Percentiles rank a stretch among this genome's conserved stretches.
Evolutionary conservation across 768 basidiomycete species (phyloP).

Genomic region (Auricularia cornea): DNA sequence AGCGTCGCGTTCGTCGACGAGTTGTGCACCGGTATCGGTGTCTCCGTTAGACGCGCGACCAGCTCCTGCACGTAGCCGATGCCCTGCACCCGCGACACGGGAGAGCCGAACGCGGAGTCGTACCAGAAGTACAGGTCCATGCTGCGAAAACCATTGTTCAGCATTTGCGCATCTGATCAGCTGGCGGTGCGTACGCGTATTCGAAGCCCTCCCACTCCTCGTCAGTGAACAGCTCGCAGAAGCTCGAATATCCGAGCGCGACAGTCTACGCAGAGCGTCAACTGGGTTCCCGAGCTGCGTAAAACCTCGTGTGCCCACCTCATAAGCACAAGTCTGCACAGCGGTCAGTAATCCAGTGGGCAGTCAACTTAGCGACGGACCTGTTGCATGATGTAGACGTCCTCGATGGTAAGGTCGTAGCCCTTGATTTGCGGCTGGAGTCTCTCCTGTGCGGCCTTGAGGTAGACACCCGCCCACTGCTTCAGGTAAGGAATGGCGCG

Average conservation of each 20-base stretch:
- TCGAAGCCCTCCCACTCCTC: conserved; percentile 93
- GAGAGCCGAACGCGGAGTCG: conserved; percentile 71
- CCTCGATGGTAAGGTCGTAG: conserved; percentile 53
- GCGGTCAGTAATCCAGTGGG: neutral
- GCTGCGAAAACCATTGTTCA: conserved; percentile 23
- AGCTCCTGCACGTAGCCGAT: conserved; percentile 79
- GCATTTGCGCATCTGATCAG: no score
- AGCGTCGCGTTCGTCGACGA: conserved; percentile 81
- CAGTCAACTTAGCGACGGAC: conserved; percentile 4
- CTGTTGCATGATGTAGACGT: conserved; percentile 71
- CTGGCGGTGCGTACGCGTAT: conserved; percentile 59
- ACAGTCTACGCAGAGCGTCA: conserved; percentile 53
- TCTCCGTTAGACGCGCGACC: conserved; percentile 72
- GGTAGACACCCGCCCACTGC: conserved; percentile 66
- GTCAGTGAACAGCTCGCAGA: conserved; percentile 83
- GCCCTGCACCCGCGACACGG: conserved; percentile 67
- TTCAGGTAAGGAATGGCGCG: conserved; percentile 50
- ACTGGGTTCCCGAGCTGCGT: neutral
- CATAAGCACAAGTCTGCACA: conserved; percentile 61
- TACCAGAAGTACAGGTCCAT: conserved; percentile 61
- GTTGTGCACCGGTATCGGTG: conserved; percentile 59
- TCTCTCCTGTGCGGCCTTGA: conserved; percentile 54
- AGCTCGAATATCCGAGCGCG: conserved; percentile 82
- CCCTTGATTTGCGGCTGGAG: conserved; percentile 53
- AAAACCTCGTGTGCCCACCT: conserved; percentile 34